A percentile compares a stretch with the other conserved stretches of the same genome.
These are phyloP conservation scores for Ophiostoma himal-ulmi DNA, from an alignment of 2,329 filamentous ascomycete species.

Conservation along the genomic window DNA sequence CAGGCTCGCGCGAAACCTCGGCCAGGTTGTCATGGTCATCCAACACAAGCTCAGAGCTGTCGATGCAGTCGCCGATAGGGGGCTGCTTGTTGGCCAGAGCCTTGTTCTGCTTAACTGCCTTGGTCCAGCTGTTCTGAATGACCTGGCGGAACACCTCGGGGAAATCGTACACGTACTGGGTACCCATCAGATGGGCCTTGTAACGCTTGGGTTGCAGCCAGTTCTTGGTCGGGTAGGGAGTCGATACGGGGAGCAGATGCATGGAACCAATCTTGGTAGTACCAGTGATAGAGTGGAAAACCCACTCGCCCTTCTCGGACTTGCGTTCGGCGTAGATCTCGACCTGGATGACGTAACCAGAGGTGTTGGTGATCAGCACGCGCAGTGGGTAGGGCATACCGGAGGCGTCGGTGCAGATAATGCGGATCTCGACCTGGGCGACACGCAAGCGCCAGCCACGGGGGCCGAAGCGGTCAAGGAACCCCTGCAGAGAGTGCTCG, in stretches of 20 bases:
- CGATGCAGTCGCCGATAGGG: conserved; percentile 80
- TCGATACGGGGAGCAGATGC: conserved; percentile 85
- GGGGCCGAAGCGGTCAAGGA: conserved; percentile 92
- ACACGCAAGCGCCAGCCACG: conserved; percentile 95
- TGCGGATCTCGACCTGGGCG: conserved; percentile 94
- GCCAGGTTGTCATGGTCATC: conserved; percentile 89
- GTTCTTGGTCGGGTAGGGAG: conserved; percentile 96
- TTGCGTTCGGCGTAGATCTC: conserved; percentile 97
- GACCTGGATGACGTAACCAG: conserved; percentile 93
- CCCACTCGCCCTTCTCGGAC: conserved; percentile 95
- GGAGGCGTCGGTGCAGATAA: conserved; percentile 88
- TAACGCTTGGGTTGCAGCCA: conserved; percentile 98
- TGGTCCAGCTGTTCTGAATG: conserved; percentile 89
- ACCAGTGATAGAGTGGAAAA: conserved; percentile 96
- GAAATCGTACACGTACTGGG: conserved; percentile 99
- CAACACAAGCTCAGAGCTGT: conserved; percentile 88
- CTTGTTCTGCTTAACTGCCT: conserved; percentile 67
- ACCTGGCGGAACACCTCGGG: conserved; percentile 98
- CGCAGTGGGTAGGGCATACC: conserved; percentile 85
- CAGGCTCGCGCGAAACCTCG: conserved; percentile 90
- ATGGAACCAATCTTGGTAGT: conserved; percentile 93
- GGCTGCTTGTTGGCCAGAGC: conserved; percentile 75
- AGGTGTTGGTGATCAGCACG: conserved; percentile 96
- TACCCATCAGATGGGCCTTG: conserved; percentile 98
- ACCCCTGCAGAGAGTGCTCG: conserved; percentile 85